A percentile compares a stretch with the other conserved stretches of the same genome.
Evolutionary conservation across 495 filamentous ascomycete genomes (phyloP).

Genomic region (Usnea hakonensis): DNA sequence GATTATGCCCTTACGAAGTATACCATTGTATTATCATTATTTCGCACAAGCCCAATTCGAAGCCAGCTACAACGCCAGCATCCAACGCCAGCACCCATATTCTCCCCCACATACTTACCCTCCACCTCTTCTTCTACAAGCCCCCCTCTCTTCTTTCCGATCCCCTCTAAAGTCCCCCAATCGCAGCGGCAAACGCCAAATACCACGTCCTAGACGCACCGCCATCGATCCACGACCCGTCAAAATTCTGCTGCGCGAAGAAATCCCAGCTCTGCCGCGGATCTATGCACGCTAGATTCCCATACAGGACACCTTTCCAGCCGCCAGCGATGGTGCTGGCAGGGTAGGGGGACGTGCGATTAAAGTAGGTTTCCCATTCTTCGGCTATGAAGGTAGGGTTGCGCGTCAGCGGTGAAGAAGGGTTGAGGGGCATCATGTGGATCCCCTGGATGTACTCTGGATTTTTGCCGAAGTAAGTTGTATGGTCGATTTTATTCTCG

Average conservation of each 20-base stretch:
- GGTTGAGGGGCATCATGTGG: slow-evolving; percentile 88
- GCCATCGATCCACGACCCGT: slow-evolving; percentile 70
- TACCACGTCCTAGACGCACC: slow-evolving; percentile 88
- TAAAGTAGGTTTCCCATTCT: slow-evolving; percentile 81
- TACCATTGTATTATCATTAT: too few species aligned
- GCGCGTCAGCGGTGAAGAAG: slow-evolving; percentile 61
- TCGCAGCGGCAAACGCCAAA: slow-evolving; percentile 63
- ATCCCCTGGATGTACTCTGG: slow-evolving; percentile 86
- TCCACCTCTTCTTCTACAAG: neutral
- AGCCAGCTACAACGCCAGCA: neutral
- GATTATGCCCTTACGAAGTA: neutral
- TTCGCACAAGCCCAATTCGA: too few species aligned
- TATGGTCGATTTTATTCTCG: slow-evolving; percentile 94
- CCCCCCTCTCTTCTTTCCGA: neutral
- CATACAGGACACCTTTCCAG: slow-evolving; percentile 80
- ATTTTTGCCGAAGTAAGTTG: slow-evolving; percentile 81
- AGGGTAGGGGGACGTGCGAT: slow-evolving; percentile 35
- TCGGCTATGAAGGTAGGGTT: slow-evolving; percentile 61
- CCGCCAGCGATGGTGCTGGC: slow-evolving; percentile 58
- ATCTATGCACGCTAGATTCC: slow-evolving; percentile 72
- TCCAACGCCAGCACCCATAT: neutral
- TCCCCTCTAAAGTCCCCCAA: neutral
- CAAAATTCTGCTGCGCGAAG: slow-evolving; percentile 59
- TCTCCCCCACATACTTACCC: slow-evolving; percentile 2
- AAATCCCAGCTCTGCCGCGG: slow-evolving; percentile 63